Base-by-base conservation (phyloP, 2,329 filamentous ascomycete species). In the Chrysosporium keratinophilum region DNA sequence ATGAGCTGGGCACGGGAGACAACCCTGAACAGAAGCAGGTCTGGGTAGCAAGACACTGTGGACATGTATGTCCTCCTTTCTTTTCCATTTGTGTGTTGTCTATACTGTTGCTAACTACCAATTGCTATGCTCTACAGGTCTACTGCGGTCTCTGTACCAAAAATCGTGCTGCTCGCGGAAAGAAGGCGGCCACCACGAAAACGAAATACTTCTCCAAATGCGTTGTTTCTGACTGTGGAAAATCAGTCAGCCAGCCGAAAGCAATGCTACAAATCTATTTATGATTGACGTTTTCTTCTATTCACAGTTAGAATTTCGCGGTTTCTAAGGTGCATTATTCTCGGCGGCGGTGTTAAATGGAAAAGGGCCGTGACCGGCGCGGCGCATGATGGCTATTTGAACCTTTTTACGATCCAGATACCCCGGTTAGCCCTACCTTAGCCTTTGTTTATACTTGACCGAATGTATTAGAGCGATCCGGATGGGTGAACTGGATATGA, bases 41-140 rank as follows among this genome's bases (percentile, higher is more conserved):
- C 58, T 97, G 90, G 89, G 85, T 93, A 0, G 78, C 93, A 35
- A 95, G 90, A 69, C 78, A 78, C 50, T 98, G 93, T 67, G 93
- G 93, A 59, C 93, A 98, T 73, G 93, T 97, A 75, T 42, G 40
- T 37, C 4, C 23, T 20, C 23, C 11, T 20, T 7, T 40, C 14
- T 20, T 33, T 4, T 1, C 9, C 42, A 23, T 33, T 9, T 17
- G 6, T 43, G 23, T n/a, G 42, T 19, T 52, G 33, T 39, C 15
- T 17, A 23, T 42, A 14, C 39, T 55, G 60, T 34, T 62, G 40
- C 44, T 54, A 17, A 57, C 41, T 47, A 45, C 57, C 23, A 3
- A 28, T 28, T 28, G 23, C 23, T 28, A 49, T 15, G 33, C 2
- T 31, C 10, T 56, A 23, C 44, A 76, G 74, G 74, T 75, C 11